Base-by-base conservation (phyloP, 148 eudicot genomes). In the Arbutus unedo region DNA sequence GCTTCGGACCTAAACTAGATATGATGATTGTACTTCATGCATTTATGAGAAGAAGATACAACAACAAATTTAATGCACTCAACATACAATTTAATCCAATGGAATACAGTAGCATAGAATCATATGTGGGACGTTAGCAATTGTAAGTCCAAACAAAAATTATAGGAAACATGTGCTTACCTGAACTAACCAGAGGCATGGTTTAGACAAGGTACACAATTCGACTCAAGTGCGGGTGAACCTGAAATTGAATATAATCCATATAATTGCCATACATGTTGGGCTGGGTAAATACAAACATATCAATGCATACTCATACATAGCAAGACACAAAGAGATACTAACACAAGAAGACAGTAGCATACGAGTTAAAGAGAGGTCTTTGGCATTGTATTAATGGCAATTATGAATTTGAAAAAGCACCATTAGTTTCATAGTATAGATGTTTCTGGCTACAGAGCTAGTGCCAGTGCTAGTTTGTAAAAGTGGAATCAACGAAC, bases 211-310 rank as follows among this genome's bases (percentile, higher is more conserved):
- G 6, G 31, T 6, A n/a, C 1, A n/a, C 3, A 7, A 1, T 0
- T 0, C 0, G 0, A 8, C 67, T 11, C 31, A 1, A 60, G 67
- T n/a, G 23, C 8, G 23, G 67, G 13, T 60, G 8, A n/a, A 0
- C 67, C 67, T 60, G 67, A 60, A 60, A 60, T 60, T 60, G 23
- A 60, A 31, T 60, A n/a, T n/a, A 21, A 60, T 59, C 66, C 66
- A 0, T 6, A 5, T 59, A 6, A 59, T 59, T 59, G 19, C 6
- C 64, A 59, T 11, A 59, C 8, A 6, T 59, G 19, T 59, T 7
- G 23, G 3, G 66, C 6, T 6, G 8, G 21, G 31, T 21, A 8
- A 60, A 4, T 60, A n/a, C 13, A 7, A n/a, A 21, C 8, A 6
- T 0, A 60, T 21, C 67, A 60, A n/a, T 6, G 25, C 67, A 60